Base-by-base conservation (phyloP, 352 stramenopile genomes). In the Globisporangium yorkense region DNA sequence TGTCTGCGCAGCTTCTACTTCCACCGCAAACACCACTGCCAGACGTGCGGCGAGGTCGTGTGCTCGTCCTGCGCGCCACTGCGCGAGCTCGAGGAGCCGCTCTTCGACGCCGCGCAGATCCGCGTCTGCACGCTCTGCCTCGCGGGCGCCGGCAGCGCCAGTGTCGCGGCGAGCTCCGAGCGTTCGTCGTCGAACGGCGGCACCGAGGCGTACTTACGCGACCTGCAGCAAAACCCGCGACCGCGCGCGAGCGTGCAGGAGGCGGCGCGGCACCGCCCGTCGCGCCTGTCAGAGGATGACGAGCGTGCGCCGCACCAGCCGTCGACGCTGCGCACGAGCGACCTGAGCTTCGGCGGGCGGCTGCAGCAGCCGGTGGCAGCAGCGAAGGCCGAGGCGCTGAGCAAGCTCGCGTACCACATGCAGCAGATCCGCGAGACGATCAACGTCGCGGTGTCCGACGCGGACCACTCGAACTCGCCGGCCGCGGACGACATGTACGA, bases 1-100 rank as follows among this genome's bases (percentile, higher is more conserved):
- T 94, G 84, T 63, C 56, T 91, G 2, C 82, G 79, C 21, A 74
- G 72, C 0, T 94, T 94, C 56, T 85, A 87, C 52, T 89, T 92
- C 54, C 84, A 85, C 64, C 70, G 82, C 20, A 89, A 89, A 51
- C 76, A 89, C 54, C 82, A 92, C 56, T 92, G 82, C 51, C 67
- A 78, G 0, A 83, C 81, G 5, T 92, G 82, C 65, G 82, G 82
- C 20, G 82, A 92, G 56, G 82, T 92, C 5, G 81, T 92, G 31
- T 94, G 84, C 62, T 80, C 77, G 2, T 77, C 46, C 41, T 94
- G 84, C 51, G 80, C 82, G 9, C 84, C 84, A 5, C 58, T 90
- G 50, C 80, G 84, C 0, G 74, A 88, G 33, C 59, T 94, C 1
- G 84, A 94, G 8, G 76, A 90, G 40, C 80, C 80, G 16, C 61